phyloP scores from a whole-genome alignment of 1,284 basidiomycete genomes.

The Exsudoporus floridanus region DNA sequence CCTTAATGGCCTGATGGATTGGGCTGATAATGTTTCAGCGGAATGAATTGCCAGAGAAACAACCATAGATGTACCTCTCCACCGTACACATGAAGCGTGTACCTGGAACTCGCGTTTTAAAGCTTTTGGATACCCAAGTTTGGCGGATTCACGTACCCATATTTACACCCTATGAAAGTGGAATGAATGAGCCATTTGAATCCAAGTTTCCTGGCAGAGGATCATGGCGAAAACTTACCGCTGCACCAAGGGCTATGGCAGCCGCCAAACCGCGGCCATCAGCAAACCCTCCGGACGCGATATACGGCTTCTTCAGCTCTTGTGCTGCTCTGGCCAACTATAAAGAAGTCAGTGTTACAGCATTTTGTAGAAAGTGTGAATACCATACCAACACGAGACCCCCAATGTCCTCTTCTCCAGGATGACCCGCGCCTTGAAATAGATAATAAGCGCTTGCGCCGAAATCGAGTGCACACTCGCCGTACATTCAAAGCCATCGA shows the following conservation, averaged over 20 bases:
- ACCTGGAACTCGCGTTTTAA: constrained; percentile 40
- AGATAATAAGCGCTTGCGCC: background rate
- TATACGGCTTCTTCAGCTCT: constrained; percentile 82
- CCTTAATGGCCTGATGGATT: constrained; percentile 89
- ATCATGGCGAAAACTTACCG: constrained; percentile 46
- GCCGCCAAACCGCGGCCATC: constrained; percentile 82
- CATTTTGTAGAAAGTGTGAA: background rate
- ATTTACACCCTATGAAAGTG: constrained; percentile 63
- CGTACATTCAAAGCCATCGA: constrained; percentile 87
- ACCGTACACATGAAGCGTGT: constrained; percentile 88
- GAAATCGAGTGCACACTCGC: background rate
- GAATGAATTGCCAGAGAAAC: background rate
- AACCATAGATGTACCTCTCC: constrained; percentile 50
- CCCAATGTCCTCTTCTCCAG: constrained; percentile 93
- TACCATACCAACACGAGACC: constrained; percentile 77
- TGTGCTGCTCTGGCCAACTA: constrained; percentile 86
- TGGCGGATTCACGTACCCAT: constrained; percentile 58
- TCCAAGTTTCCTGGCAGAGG: background rate
- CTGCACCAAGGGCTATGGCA: constrained; percentile 80
- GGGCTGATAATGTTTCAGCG: constrained; percentile 45
- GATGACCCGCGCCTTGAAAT: constrained; percentile 80
- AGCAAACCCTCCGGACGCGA: constrained; percentile 87
- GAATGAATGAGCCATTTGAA: background rate
- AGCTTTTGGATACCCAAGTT: background rate
- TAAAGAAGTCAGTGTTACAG: background rate